Evolutionary conservation across 164 flowering plant genomes (phyloP), one percentile per base, ranked within the genome.

Genomic region (Magnolia sinica): DNA sequence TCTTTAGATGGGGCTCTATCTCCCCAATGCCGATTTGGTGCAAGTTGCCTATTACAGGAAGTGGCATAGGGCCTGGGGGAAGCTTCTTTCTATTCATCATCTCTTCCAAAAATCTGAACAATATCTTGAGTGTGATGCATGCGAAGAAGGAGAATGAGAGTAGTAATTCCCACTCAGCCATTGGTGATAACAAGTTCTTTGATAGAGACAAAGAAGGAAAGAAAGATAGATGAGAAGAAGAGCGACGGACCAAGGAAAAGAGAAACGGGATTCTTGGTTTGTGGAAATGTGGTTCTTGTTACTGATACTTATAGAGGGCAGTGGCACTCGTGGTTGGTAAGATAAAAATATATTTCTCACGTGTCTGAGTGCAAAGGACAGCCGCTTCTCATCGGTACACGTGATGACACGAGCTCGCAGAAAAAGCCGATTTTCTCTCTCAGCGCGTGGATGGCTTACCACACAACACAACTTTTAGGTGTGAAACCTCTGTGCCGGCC

Each of bases 41-140:
- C 23, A 87, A 31, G 78, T 65, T 77, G 64, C 82, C 77, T 55
- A 86, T 45, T 63, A 87, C 23, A 16, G 87, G 85, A 4, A 83
- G 4, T 9, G 65, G 49, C 2, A 67, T 59, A 2, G 91, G 88
- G 18, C 87, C 85, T 1, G 91, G 91, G 1, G 87, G 90, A 31
- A 86, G 87, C 31, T 65, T 65, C 27, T 76, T 69, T 2, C 50
- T 70, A 7, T n/a, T 70, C 10, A 8, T 68, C 37, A 6, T 27
- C 61, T 55, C 61, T 13, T 55, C 61, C 18, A 55, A 10, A 16
- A 10, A 55, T 55, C 61, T 10, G 8, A 55, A 55, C 61, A 55
- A 55, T 55, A 55, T 55, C 13, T 10, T 55, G 61, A 55, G 13
- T 10, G 18, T 55, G 61, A 55, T 55, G 61, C 13, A 10, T 55